Base-by-base conservation (phyloP, 2,329 filamentous ascomycete species). In the Zasmidium cellare region DNA sequence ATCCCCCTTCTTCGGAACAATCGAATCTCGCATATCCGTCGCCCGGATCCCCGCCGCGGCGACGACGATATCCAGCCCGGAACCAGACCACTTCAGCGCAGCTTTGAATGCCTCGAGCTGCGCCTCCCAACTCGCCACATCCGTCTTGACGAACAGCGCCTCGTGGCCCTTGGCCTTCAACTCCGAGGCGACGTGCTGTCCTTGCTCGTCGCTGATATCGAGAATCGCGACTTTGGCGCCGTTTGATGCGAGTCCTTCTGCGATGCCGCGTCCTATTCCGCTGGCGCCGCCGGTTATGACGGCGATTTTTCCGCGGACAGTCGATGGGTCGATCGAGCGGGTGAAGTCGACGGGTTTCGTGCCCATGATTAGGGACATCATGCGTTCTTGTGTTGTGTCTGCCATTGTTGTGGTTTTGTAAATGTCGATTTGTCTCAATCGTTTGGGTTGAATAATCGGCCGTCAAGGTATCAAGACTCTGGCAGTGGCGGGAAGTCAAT, bases 21-120 rank as follows among this genome's bases (percentile, higher is more conserved):
- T 9, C 7, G 46, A 9, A 7, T 22, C 45, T 35, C 46, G 47
- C 7, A 52, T 47, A n/a, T 44, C 14, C n/a, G 47, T 47, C 19
- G 49, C 53, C 11, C 46, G 51, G 18, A 63, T 56, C 24, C 71
- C 70, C 14, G 71, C 71, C 35, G 56, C 55, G 22, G 69, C 53
- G 24, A 73, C 54, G 9, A 72, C 68, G 35, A 73, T 62, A 57
- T 74, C 69, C 25, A 75, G 47, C 14, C 59, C 47, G 19, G 19
- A 55, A 2, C 64, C 62, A 6, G 67, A 65, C 56, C 63, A 64
- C 9, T 51, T 19, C 31, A 69, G 46, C 9, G 69, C 67, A 25
- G 63, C 54, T 52, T 72, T 70, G 65, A 74, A 74, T 51, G 67
- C 70, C 9, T 58, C 46, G 23, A 66, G 41, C 53, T 72, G 71